Percentiles rank a stretch among this genome's conserved stretches.
phyloP scores from a whole-genome alignment of 2,329 filamentous ascomycete species.

The Dactylellina drechsleri region DNA sequence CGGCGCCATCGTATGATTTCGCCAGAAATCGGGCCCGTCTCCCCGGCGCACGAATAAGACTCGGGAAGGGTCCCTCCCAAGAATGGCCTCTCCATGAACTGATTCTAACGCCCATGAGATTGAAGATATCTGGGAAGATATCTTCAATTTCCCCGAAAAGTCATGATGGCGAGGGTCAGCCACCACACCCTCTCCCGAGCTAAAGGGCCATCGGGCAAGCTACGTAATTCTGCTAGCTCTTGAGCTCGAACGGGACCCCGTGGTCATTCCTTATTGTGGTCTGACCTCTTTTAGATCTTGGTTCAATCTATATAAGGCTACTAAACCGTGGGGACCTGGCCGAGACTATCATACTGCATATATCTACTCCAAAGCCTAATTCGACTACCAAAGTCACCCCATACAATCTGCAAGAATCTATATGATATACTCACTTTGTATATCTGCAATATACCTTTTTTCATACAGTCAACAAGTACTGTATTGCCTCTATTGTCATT shows the following conservation, averaged over 20 bases:
- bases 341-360: constrained; percentile 45
- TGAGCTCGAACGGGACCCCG: constrained; percentile 6
- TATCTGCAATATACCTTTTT: constrained; percentile 21
- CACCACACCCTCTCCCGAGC: constrained; percentile 20
- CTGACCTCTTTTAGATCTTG: constrained; percentile 41
- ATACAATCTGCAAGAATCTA: constrained; percentile 18
- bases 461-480: constrained; percentile 29
- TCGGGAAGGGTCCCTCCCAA: constrained; percentile 15
- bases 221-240: constrained; percentile 20
- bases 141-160: constrained; percentile 34
- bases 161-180: constrained; percentile 34
- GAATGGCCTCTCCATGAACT: constrained; percentile 53
- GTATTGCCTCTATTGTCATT: constrained; percentile 11
- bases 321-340: constrained; percentile 28
- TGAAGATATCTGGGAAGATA: neutral
- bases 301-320: constrained; percentile 53
- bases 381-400: constrained; percentile 48
- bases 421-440: constrained; percentile 23
- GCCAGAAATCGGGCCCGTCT: constrained; percentile 4
- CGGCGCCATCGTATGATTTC: neutral
- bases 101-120: constrained; percentile 51
- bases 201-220: constrained; percentile 4
- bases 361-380: constrained; percentile 51
- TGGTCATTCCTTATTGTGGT: constrained; percentile 46
- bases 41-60: constrained; percentile 6